These are phyloP conservation scores for Aspergillus haitiensis DNA, from an alignment of 495 filamentous ascomycete genomes.

Conservation along the genomic window DNA sequence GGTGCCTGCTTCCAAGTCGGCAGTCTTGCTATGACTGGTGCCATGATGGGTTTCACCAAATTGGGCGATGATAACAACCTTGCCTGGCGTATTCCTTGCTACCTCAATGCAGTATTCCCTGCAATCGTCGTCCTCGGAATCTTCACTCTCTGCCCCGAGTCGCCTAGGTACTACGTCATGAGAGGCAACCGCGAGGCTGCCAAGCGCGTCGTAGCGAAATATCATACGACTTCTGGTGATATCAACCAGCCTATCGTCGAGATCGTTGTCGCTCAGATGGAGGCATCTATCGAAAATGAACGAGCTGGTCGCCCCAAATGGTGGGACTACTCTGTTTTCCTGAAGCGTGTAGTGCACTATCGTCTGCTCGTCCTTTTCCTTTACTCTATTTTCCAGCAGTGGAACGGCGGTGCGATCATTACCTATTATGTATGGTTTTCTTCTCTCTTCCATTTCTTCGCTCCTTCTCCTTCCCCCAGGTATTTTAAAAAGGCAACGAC, in stretches of 20 bases:
- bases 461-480: no score
- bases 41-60: conserved; percentile 38
- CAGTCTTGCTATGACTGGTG: conserved; percentile 36
- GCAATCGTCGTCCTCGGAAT: conserved; percentile 40
- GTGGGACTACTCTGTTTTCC: conserved; percentile 45
- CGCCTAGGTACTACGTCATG: conserved; percentile 44
- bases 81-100: conserved; percentile 38
- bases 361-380: conserved; percentile 39
- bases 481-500: not conserved
- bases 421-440: conserved; percentile 38
- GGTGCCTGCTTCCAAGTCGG: conserved; percentile 47
- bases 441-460: not conserved
- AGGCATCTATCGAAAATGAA: conserved; percentile 39
- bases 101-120: conserved; percentile 42
- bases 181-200: conserved; percentile 37
- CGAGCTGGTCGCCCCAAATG: conserved; percentile 27
- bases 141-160: conserved; percentile 42
- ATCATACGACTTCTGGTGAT: conserved; percentile 40
- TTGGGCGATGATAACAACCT: conserved; percentile 25
- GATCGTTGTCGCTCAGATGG: conserved; percentile 41
- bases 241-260: conserved; percentile 41
- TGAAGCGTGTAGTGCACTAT: conserved; percentile 35
- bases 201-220: conserved; percentile 36
- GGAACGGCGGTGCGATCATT: conserved; percentile 48
- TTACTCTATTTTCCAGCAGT: conserved; percentile 47